These are phyloP conservation scores for rapeseed (Brassica napus) DNA, from an alignment of 345 rosid genomes.

Conservation along the genomic window DNA sequence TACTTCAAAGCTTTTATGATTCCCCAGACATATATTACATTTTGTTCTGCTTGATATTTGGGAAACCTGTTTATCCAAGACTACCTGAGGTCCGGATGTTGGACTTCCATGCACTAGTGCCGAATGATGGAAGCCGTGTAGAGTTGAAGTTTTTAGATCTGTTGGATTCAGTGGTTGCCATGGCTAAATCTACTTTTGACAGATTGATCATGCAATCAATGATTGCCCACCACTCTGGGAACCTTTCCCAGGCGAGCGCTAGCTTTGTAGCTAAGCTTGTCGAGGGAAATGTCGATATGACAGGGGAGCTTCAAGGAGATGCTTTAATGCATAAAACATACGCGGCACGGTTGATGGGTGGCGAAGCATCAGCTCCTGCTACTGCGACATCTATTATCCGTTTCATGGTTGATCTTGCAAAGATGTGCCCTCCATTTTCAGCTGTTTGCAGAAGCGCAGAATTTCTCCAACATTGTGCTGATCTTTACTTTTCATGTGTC, in stretches of 20 bases:
- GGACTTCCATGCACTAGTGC: constrained; percentile 97
- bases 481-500: constrained; percentile 92
- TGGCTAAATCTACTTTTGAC: constrained; percentile 96
- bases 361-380: constrained; percentile 99
- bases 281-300: constrained; percentile 78
- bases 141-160: constrained; percentile 89
- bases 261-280: constrained; percentile 91
- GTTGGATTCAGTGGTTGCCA: constrained; percentile 83
- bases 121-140: constrained; percentile 70
- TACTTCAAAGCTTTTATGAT: constrained; percentile 94
- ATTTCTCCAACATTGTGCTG: constrained; percentile 85
- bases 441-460: constrained; percentile 89
- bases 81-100: constrained; percentile 98
- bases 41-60: constrained; percentile 90
- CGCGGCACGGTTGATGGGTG: constrained; percentile 98
- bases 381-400: constrained; percentile 93
- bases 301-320: constrained; percentile 99
- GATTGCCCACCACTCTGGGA: constrained; percentile 88
- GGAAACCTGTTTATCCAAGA: constrained; percentile 95
- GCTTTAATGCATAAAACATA: constrained; percentile 99
- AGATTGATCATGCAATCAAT: constrained; percentile 80
- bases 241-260: constrained; percentile 81
- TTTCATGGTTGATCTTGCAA: constrained; percentile 99
- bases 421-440: constrained; percentile 94
- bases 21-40: constrained; percentile 98